Conservation (phyloP, 306 rosid genomes). For the Medicago lupulina region DNA sequence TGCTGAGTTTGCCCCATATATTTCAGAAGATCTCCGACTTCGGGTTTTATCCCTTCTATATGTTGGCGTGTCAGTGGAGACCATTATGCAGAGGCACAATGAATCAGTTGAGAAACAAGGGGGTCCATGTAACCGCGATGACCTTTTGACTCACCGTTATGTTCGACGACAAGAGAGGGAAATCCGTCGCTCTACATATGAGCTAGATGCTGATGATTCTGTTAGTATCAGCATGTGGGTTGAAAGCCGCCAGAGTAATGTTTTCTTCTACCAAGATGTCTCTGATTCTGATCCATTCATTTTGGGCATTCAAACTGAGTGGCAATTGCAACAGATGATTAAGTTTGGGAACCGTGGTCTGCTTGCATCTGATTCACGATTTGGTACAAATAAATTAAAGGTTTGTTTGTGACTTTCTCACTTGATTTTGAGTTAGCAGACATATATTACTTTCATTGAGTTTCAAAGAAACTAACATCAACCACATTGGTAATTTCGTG, state of each 20-base stretch:
- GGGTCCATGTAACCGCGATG: conserved; percentile 91
- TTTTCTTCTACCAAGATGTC: conserved; percentile 83
- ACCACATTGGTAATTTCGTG: conserved; percentile 44
- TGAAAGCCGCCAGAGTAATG: conserved; percentile 73
- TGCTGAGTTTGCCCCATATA: conserved; percentile 94
- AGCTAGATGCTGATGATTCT: conserved; percentile 80
- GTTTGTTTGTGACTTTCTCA: conserved; percentile 48
- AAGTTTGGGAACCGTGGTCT: conserved; percentile 80
- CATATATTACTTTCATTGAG: conserved; percentile 21
- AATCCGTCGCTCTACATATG: conserved; percentile 79
- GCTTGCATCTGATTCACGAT: conserved; percentile 87
- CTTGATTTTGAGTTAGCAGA: conserved; percentile 32
- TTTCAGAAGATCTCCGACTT: conserved; percentile 86
- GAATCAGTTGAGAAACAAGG: conserved; percentile 88
- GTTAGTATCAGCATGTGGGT: conserved; percentile 79
- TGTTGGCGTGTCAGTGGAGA: conserved; percentile 94
- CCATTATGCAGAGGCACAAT: conserved; percentile 93
- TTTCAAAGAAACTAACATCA: conserved; percentile 47
- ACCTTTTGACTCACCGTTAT: conserved; percentile 86
- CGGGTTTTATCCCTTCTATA: conserved; percentile 81
- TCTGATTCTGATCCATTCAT: conserved; percentile 77
- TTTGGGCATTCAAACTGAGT: conserved; percentile 92
- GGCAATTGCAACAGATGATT: conserved; percentile 97
- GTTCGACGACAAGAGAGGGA: conserved; percentile 92
- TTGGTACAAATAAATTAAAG: conserved; percentile 88